phyloP scores from a whole-genome alignment of 257 asterid genomes.

The Solanum sitiens region DNA sequence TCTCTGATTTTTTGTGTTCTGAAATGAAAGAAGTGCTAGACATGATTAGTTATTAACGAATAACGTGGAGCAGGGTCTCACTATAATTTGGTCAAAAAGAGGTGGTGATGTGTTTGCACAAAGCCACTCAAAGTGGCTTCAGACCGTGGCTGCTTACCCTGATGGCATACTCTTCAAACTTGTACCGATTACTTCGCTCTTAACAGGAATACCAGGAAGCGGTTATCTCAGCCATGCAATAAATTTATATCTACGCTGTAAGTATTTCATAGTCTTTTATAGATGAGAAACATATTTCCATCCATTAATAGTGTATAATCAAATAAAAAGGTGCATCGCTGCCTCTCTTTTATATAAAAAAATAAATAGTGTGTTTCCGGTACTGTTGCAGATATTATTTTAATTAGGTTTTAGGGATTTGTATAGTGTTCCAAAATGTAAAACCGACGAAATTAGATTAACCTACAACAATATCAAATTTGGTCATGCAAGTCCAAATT shows the following conservation, averaged over 20 bases:
- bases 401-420: neutral
- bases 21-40: slow-evolving; percentile 1
- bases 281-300: neutral
- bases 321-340: neutral
- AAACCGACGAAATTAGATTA: neutral
- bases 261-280: slow-evolving; percentile 2
- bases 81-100: slow-evolving; percentile 96
- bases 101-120: slow-evolving; percentile 97
- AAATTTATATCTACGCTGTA: slow-evolving; percentile 86
- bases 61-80: slow-evolving; percentile 62
- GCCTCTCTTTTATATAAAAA: neutral
- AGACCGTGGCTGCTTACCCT: slow-evolving; percentile 81
- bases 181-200: slow-evolving; percentile 88
- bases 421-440: neutral
- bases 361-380: neutral
- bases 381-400: neutral
- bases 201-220: slow-evolving; percentile 95
- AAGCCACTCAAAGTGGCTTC: slow-evolving; percentile 99
- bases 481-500: neutral
- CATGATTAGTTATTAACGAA: slow-evolving; percentile 5
- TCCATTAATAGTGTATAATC: neutral
- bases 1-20: neutral
- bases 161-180: slow-evolving; percentile 87
- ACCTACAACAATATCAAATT: neutral
- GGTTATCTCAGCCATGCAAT: slow-evolving; percentile 99